phyloP scores from a whole-genome alignment of 768 basidiomycete species.

The Pleurotus eryngii region DNA sequence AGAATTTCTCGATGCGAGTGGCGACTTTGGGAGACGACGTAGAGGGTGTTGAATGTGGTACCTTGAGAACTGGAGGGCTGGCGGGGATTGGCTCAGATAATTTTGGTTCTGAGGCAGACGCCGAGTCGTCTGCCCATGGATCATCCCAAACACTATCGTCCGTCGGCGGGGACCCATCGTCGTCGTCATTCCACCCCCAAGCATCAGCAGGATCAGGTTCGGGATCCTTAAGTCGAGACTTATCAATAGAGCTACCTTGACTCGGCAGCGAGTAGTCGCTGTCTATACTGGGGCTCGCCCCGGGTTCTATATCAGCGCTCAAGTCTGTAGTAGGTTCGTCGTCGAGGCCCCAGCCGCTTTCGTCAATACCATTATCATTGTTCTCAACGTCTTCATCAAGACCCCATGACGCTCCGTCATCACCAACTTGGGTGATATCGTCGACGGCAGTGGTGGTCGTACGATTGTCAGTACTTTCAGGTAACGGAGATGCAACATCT shows the following conservation, averaged over 20 bases:
- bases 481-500: background rate
- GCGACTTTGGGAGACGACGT: conserved; percentile 45
- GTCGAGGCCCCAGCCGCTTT: conserved; percentile 52
- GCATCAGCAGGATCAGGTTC: conserved; percentile 53
- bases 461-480: background rate
- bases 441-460: conserved; percentile 3
- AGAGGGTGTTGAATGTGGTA: conserved; percentile 19
- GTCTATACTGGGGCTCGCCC: conserved; percentile 11
- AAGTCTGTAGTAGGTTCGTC: conserved; percentile 25
- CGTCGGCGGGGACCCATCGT: conserved; percentile 22
- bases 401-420: conserved; percentile 42
- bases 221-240: conserved; percentile 14
- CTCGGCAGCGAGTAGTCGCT: conserved; percentile 10
- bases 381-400: conserved; percentile 40
- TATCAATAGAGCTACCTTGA: conserved; percentile 11
- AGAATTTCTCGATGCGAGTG: conserved; percentile 54
- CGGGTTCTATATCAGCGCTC: conserved; percentile 1
- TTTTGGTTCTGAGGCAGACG: background rate
- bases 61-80: conserved; percentile 18
- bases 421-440: conserved; percentile 22
- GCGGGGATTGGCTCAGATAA: conserved; percentile 21
- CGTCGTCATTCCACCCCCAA: conserved; percentile 77
- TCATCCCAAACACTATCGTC: conserved; percentile 53
- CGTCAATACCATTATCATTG: conserved; percentile 31
- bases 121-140: conserved; percentile 57